Evolutionary conservation across 2,329 filamentous ascomycete species (phyloP).

Genomic region (Clonostachys sp.): DNA sequence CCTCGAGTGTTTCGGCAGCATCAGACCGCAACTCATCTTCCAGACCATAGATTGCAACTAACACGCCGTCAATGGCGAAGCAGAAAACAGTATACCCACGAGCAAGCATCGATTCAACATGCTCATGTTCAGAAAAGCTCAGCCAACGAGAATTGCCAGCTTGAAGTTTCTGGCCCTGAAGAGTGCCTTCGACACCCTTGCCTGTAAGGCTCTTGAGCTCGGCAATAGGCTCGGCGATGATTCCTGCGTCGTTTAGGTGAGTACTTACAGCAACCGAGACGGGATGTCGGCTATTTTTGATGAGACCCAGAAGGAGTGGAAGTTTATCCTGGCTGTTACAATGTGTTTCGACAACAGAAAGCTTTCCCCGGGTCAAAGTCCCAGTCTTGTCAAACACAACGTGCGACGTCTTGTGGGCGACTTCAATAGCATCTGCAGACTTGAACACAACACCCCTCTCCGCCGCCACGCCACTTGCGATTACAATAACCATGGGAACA

Average conservation of each 20-base stretch:
- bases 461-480: conserved; percentile 54
- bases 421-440: conserved; percentile 46
- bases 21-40: conserved; percentile 40
- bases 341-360: conserved; percentile 16
- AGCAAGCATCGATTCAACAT: conserved; percentile 25
- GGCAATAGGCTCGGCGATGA: conserved; percentile 1
- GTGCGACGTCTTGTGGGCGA: conserved; percentile 44
- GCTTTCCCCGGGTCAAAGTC: conserved; percentile 48
- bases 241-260: conserved; percentile 23
- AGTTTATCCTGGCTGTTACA: conserved; percentile 10
- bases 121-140: conserved; percentile 9
- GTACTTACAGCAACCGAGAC: conserved; percentile 41
- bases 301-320: conserved; percentile 21
- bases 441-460: conserved; percentile 55
- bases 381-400: conserved; percentile 64
- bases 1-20: conserved; percentile 22
- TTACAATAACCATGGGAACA: conserved; percentile 62
- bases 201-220: conserved; percentile 34
- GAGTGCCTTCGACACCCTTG: conserved; percentile 35
- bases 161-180: conserved; percentile 20
- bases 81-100: conserved; percentile 40
- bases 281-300: conserved; percentile 43
- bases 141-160: conserved; percentile 50
- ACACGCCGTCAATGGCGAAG: conserved; percentile 27
- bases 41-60: conserved; percentile 38